Base-by-base conservation (phyloP, 1,284 basidiomycete species). In the Malassezia globosa region DNA sequence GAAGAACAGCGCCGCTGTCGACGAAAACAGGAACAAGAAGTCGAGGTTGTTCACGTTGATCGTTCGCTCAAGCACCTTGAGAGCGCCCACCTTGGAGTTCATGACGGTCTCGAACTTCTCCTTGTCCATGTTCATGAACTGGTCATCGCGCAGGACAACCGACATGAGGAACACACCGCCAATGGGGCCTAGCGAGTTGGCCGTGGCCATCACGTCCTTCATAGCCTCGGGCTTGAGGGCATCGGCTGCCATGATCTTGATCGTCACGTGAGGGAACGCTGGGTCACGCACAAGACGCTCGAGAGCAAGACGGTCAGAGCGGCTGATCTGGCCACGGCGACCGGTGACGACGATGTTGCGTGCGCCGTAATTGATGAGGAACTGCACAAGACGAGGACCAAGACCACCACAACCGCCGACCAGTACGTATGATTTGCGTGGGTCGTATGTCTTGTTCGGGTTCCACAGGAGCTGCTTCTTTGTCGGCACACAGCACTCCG, bases 331-430 rank as follows among this genome's bases (percentile, higher is more conserved):
- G 7, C 51, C 46, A 22, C 46, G 53, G 26, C 54, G 54, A 29
- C 54, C 50, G 5, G 54, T 55, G 13, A 55, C 21, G 18, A 55
- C 50, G 45, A 55, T 54, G 50, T 55, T 51, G 36, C 54, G 54
- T 25, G 54, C 54, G 19, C 54, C 54, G 6, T 39, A 38, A 38
- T 52, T 41, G 29, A 52, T 52, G 5, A 55, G 27, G 44, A 48
- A 46, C 25, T 42, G 39, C 42, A 35, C 45, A 7, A 55, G 48
- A 37, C 54, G 49, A 7, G 54, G 49, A 14, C 54, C 54, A 18
- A 55, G 54, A 48, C 54, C 54, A 54, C 54, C 54, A 36, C 54
- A 55, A 38, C 54, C 54, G 49, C 54, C 54, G 24, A 55, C 25
- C 14, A 55, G 54, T 24, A 55, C 51, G 26, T 48, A 55, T 24